Evolutionary conservation across 148 eudicot species (phyloP), one percentile per base, ranked within the genome.

Genomic region (Camellia japonica): DNA sequence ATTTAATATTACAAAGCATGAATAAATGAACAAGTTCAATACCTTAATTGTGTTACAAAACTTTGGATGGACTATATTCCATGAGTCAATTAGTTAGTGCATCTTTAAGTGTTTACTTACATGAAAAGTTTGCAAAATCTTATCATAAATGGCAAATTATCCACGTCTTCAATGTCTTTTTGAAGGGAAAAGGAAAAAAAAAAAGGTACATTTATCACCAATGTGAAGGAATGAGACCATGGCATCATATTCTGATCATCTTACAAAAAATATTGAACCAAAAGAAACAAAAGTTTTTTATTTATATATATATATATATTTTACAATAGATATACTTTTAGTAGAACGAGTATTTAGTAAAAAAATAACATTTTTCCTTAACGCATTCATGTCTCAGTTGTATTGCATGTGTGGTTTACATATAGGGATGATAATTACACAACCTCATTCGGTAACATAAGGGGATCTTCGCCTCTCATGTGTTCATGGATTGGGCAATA

Each of bases 221-320:
- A 5, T 44, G 44, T 44, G 69, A 19, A 62, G 14, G 14, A 62
- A 62, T 19, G 43, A 49, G 43, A 59, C 41, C 11, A 59, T 60
- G 16, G 13, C 20, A 75, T 75, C 66, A 42, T 38, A 59, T 13
- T 18, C n/a, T 42, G 8, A 18, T 18, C 52, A 60, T 71, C 44
- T 66, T 11, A 10, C 12, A 10, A 46, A 30, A 30, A 30, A 66
- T 30, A 38, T 11, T 41, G 15, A 30, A 73, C 47, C 18, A 54
- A 73, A 73, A 73, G 47, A 56, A 54, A 73, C 63, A n/a, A 73
- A 73, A 56, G 38, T 30, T 30, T 30, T 30, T 30, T 30, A 30
- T 30, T 30, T 30, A 30, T 30, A 30, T 30, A 1, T 30, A 30
- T 30, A 1, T 30, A 30, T 30, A 0, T 30, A 0, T 30, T 30